phyloP scores from a whole-genome alignment of 2,329 filamentous ascomycete genomes.

The Scortechinia acanthostroma region DNA sequence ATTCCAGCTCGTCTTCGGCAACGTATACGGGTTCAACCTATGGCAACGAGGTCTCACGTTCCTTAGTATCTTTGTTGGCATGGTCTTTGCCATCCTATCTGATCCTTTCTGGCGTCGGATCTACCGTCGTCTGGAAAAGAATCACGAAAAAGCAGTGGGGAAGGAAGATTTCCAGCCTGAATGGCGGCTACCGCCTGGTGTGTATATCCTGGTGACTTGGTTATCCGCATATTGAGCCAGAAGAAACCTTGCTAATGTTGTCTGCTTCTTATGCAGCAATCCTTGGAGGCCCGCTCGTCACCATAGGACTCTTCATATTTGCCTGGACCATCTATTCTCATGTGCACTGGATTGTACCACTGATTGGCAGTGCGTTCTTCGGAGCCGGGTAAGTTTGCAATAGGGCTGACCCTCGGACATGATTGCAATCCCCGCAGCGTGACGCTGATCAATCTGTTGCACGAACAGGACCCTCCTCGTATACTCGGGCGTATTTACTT shows the following conservation, averaged over 20 bases:
- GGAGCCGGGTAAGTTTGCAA: constrained; percentile 66
- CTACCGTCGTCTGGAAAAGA: constrained; percentile 46
- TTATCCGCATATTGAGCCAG: constrained; percentile 5
- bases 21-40: constrained; percentile 68
- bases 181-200: constrained; percentile 68
- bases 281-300: constrained; percentile 69
- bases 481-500: constrained; percentile 82
- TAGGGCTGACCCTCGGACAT: constrained; percentile 18
- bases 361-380: constrained; percentile 68
- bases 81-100: constrained; percentile 52
- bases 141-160: constrained; percentile 40
- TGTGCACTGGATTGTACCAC: constrained; percentile 72
- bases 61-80: constrained; percentile 63
- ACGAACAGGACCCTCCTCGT: constrained; percentile 70
- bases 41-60: constrained; percentile 79
- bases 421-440: constrained; percentile 17
- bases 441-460: constrained; percentile 15
- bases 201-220: constrained; percentile 16
- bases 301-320: constrained; percentile 79
- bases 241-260: not conserved
- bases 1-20: constrained; percentile 72
- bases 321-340: constrained; percentile 73
- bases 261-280: constrained; percentile 34
- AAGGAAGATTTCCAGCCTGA: constrained; percentile 71
- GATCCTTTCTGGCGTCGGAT: constrained; percentile 62